Base-by-base conservation (phyloP, 208 protist genomes). In the Trypanosoma theileri region DNA sequence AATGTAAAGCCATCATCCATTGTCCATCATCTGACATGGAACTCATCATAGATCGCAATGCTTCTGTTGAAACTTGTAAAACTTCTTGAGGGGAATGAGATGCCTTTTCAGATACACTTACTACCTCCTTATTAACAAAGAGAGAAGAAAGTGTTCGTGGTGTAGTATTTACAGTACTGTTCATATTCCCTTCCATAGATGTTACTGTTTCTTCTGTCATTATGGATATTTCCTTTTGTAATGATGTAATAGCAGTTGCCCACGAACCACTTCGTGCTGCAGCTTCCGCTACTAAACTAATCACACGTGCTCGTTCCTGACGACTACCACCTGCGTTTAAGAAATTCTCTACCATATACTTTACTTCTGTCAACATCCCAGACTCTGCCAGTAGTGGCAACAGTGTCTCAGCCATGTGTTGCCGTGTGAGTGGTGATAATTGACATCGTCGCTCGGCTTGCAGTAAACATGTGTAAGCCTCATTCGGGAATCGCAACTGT, bases 391-490 rank as follows among this genome's bases (percentile, higher is more conserved):
- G 60, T 6, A 87, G 69, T 1, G 85, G 85, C 19, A 94, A 63
- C 8, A 96, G 69, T 50, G 80, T 53, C 44, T 79, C 71, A 13
- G 81, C 82, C 83, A 94, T 85, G 65, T 96, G 80, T 26, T 80
- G 75, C 55, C 66, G 71, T 14, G 91, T 94, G 19, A 81, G 65
- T 3, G 64, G 1, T 1, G 91, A 91, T 21, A 90, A 71, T 22
- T 42, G 22, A 24, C 70, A 73, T 50, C 85, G 88, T 0, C 79
- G 77, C 26, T 77, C 63, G 7, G 81, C 86, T 53, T 88, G 80
- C 12, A 77, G 50, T 3, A 90, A 77, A 45, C 77, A 71, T 59
- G 94, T 85, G 31, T 89, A 71, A 1, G 78, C 88, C 26, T 77
- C 63, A n/a, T 66, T 66, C 8, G 87, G 77, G 9, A 52, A 41